Percentiles rank a stretch among this genome's conserved stretches.
Conservation (phyloP, 441 rosid genomes). For the Raphanus hybrid region DNA sequence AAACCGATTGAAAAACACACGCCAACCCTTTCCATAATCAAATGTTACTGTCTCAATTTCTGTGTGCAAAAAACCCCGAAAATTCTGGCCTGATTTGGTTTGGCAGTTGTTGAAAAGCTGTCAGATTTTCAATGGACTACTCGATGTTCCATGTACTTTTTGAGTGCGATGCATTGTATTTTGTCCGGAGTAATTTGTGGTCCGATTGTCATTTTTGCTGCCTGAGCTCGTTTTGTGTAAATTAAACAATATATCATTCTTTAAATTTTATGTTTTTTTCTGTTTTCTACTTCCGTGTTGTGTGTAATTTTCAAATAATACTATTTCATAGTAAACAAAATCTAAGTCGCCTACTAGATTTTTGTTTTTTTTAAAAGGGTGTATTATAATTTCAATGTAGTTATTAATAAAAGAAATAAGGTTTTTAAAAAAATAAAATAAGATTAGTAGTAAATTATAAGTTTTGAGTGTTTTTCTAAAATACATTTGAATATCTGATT, state of each 20-base stretch:
- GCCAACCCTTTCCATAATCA: slow-evolving; percentile 29
- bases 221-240: background rate
- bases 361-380: background rate
- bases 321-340: background rate
- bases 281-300: background rate
- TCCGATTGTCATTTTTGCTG: background rate
- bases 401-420: background rate
- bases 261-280: background rate
- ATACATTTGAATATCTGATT: background rate
- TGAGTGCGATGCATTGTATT: slow-evolving; percentile 21
- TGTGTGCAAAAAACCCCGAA: slow-evolving; percentile 36
- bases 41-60: slow-evolving; percentile 37
- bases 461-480: background rate
- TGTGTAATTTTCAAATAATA: background rate
- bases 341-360: background rate
- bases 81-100: slow-evolving; percentile 31
- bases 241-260: background rate
- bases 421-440: background rate
- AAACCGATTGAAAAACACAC: slow-evolving; percentile 37
- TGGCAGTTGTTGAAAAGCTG: slow-evolving; percentile 31
- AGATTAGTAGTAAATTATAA: background rate
- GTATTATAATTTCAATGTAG: background rate
- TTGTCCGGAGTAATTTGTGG: background rate
- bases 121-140: slow-evolving; percentile 30
- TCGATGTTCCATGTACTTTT: slow-evolving; percentile 25